These are phyloP conservation scores for Parietaria judaica DNA, from an alignment of 306 rosid species.

Conservation along the genomic window DNA sequence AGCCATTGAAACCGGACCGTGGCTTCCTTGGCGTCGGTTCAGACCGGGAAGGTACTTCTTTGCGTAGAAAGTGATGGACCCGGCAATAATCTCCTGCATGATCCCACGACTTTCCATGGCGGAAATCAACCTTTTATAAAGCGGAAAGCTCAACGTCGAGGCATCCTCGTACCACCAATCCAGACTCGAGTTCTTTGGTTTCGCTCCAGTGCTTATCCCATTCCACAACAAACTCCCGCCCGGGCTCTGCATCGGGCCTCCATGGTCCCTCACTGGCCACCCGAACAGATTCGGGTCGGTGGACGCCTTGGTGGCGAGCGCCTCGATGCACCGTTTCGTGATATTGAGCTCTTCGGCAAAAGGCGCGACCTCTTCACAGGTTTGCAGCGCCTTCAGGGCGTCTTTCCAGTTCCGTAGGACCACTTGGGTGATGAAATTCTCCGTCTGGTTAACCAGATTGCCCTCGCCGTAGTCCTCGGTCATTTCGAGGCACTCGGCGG, in stretches of 20 bases:
- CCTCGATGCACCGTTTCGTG: constrained; percentile 79
- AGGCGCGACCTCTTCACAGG: constrained; percentile 50
- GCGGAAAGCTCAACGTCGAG: constrained; percentile 59
- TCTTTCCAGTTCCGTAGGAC: constrained; percentile 86
- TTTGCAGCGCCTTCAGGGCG: constrained; percentile 82
- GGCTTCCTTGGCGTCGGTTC: constrained; percentile 64
- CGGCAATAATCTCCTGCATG: constrained; percentile 70
- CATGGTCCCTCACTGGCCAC: constrained; percentile 90
- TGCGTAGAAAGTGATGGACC: constrained; percentile 76
- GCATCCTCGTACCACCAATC: constrained; percentile 99
- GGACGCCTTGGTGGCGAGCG: constrained; percentile 77
- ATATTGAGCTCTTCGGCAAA: constrained; percentile 68
- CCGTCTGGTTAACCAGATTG: constrained; percentile 66
- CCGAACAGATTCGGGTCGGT: constrained; percentile 92
- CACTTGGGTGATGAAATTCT: constrained; percentile 70
- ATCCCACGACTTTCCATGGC: constrained; percentile 89
- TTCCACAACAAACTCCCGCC: constrained; percentile 99
- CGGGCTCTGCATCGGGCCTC: constrained; percentile 98
- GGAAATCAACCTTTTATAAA: constrained; percentile 68
- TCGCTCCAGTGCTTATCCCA: constrained; percentile 98
- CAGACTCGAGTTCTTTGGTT: constrained; percentile 63
- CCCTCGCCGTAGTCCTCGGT: constrained; percentile 88
- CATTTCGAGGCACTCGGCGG: constrained; percentile 90
- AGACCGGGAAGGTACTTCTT: constrained; percentile 76
- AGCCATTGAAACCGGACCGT: constrained; percentile 48